phyloP scores from a whole-genome alignment of 148 eudicot genomes.

The Spergularia marina region DNA sequence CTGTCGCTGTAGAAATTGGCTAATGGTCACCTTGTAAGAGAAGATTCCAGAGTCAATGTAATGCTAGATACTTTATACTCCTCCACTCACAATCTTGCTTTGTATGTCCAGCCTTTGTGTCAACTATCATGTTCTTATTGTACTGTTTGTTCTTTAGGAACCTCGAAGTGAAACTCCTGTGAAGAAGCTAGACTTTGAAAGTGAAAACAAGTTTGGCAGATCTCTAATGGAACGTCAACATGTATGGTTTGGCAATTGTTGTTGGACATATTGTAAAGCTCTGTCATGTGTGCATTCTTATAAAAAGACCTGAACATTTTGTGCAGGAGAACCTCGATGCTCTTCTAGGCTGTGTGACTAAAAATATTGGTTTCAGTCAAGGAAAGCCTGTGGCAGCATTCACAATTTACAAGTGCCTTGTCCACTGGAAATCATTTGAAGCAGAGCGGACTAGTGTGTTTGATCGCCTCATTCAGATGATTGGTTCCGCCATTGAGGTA shows the following conservation, averaged over 20 bases:
- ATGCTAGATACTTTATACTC: constrained; percentile 11
- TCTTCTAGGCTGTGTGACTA: constrained; percentile 70
- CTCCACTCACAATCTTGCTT: neutral
- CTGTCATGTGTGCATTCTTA: constrained; percentile 7
- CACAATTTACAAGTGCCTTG: constrained; percentile 90
- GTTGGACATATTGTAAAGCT: constrained; percentile 1
- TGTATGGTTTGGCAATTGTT: constrained; percentile 37
- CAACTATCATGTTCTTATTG: neutral
- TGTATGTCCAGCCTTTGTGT: constrained; percentile 7
- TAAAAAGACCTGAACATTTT: constrained; percentile 16
- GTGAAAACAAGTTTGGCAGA: constrained; percentile 53
- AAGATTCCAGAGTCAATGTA: constrained; percentile 47
- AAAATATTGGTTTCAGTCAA: constrained; percentile 85
- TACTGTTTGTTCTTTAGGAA: constrained; percentile 47
- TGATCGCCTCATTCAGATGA: constrained; percentile 95
- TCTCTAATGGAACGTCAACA: constrained; percentile 62
- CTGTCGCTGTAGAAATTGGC: constrained; percentile 50
- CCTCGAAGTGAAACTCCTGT: constrained; percentile 45
- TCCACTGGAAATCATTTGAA: constrained; percentile 99
- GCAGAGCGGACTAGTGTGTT: constrained; percentile 95
- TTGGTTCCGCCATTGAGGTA: constrained; percentile 98
- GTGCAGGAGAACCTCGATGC: constrained; percentile 86
- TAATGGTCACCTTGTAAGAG: constrained; percentile 61
- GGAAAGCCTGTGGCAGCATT: constrained; percentile 96
- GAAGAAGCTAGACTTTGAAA: constrained; percentile 65